Percentiles rank a stretch among this genome's conserved stretches.
Conservation (phyloP, 345 rosid species). For the Hibiscus mutabilis region DNA sequence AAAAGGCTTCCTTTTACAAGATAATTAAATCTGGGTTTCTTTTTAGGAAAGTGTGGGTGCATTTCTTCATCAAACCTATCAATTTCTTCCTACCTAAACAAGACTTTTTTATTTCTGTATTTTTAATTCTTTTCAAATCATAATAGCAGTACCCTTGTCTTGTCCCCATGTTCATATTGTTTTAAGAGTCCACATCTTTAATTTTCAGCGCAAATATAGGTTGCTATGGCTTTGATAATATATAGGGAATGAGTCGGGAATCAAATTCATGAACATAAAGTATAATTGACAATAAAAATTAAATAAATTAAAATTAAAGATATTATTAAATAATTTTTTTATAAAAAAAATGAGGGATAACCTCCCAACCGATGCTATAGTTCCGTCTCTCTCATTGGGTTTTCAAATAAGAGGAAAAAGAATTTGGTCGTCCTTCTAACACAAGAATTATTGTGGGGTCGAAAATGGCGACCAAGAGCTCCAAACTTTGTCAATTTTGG, state of each 20-base stretch:
- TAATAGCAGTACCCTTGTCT: conserved; percentile 9
- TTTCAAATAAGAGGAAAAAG: not conserved
- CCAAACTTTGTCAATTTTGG: conserved; percentile 28
- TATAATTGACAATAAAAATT: too few species aligned
- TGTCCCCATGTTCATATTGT: conserved; percentile 20
- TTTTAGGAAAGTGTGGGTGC: conserved; percentile 19
- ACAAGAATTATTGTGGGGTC: conserved; percentile 19
- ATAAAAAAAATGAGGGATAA: too few species aligned
- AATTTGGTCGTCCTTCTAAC: not conserved
- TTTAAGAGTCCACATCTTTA: not conserved
- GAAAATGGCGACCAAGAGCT: not conserved
- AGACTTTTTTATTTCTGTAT: conserved; percentile 37
- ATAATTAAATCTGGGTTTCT: not conserved
- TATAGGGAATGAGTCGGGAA: too few species aligned
- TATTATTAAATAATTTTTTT: too few species aligned
- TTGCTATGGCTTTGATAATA: too few species aligned
- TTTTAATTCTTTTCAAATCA: conserved; percentile 14
- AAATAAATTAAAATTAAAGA: too few species aligned
- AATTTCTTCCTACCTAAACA: conserved; percentile 46
- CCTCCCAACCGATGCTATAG: too few species aligned
- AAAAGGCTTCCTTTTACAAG: not conserved
- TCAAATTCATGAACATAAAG: too few species aligned
- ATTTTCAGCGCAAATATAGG: too few species aligned
- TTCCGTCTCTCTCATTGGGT: conserved; percentile 1
- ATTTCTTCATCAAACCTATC: conserved; percentile 31